A percentile compares a stretch with the other conserved stretches of the same genome.
phyloP scores from a whole-genome alignment of 495 filamentous ascomycete species.

The Aspergillus nidulans region DNA sequence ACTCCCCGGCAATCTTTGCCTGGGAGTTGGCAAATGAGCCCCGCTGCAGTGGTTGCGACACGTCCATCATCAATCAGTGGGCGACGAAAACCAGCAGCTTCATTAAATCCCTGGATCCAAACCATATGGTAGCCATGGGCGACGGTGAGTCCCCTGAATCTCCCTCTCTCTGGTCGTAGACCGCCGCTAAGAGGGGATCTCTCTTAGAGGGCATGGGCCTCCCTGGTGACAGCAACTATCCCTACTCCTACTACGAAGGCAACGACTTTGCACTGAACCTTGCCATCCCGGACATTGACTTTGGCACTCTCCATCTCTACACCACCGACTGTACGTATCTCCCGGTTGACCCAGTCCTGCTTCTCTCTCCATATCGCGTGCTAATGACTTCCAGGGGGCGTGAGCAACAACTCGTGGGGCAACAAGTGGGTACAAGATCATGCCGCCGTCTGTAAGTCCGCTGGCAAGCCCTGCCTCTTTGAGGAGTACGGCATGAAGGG shows the following conservation, averaged over 20 bases:
- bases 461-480: conserved; percentile 2
- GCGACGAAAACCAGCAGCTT: no score
- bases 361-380: not conserved
- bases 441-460: not conserved
- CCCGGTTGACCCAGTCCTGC: not conserved
- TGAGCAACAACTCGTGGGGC: conserved; percentile 2
- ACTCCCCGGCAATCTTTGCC: no score
- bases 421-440: not conserved
- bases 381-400: not conserved
- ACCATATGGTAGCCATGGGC: no score
- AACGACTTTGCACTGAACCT: conserved; percentile 1
- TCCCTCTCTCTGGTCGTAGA: no score
- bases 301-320: conserved; percentile 5
- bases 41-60: no score
- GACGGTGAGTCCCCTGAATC: no score
- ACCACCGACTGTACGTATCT: not conserved
- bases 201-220: no score
- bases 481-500: not conserved
- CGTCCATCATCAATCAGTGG: no score
- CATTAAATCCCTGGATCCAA: no score
- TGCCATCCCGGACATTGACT: not conserved
- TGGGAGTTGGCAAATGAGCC: no score
- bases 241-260: not conserved
- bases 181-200: no score
- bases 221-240: no score